A percentile compares a stretch with the other conserved stretches of the same genome.
Conservation (phyloP, 352 stramenopile species). For the Pelagophyceae sp. region DNA sequence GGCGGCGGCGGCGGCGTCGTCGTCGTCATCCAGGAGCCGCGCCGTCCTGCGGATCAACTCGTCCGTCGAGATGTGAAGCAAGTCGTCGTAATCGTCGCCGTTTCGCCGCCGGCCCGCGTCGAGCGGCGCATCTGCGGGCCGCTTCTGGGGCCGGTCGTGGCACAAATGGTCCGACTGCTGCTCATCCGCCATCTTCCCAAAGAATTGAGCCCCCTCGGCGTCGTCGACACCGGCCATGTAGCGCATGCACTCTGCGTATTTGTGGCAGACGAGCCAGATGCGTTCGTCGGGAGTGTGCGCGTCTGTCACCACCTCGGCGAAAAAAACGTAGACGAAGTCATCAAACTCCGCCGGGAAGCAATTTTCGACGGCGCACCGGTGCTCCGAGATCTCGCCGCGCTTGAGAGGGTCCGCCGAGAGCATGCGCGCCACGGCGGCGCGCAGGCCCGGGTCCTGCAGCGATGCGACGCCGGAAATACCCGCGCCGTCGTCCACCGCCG, state of each 20-base stretch:
- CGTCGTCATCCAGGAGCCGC: conserved; percentile 33
- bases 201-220: conserved; percentile 72
- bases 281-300: conserved; percentile 68
- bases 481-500: not conserved
- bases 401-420: conserved; percentile 71
- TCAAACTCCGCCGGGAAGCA: conserved; percentile 24
- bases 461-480: not conserved
- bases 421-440: conserved; percentile 84
- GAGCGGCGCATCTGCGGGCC: too few relatives aligned
- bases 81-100: conserved; percentile 1
- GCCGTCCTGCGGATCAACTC: conserved; percentile 46
- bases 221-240: conserved; percentile 80
- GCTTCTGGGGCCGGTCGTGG: too few relatives aligned
- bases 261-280: conserved; percentile 78
- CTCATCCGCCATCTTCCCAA: conserved; percentile 43
- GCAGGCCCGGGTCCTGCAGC: conserved; percentile 68
- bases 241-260: conserved; percentile 76
- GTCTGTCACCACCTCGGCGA: conserved; percentile 58
- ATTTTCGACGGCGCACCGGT: conserved; percentile 12
- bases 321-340: conserved; percentile 73
- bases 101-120: too few relatives aligned
- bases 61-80: conserved; percentile 8
- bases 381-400: conserved; percentile 30
- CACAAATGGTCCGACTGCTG: too few relatives aligned
- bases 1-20: not conserved